phyloP scores from a whole-genome alignment of 768 basidiomycete genomes.

The Pleurotus eryngii region DNA sequence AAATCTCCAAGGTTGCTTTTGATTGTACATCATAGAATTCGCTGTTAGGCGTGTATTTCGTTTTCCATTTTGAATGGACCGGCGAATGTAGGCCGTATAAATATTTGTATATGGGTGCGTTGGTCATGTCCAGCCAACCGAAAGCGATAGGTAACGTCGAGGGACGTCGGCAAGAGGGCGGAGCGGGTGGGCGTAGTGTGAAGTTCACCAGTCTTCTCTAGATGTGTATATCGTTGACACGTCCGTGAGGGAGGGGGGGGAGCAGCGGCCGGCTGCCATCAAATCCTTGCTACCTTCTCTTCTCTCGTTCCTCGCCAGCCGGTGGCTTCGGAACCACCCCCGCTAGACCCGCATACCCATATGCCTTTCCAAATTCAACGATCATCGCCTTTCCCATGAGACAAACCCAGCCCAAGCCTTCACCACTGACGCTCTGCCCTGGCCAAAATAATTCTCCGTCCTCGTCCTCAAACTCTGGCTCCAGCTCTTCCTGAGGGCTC shows the following conservation, averaged over 20 bases:
- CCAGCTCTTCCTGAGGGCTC: slow-evolving; percentile 64
- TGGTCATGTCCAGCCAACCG: not conserved
- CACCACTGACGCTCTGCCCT: slow-evolving; percentile 65
- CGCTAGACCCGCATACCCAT: slow-evolving; percentile 68
- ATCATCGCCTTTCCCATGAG: slow-evolving; percentile 86
- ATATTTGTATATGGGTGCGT: not conserved
- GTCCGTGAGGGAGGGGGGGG: not conserved
- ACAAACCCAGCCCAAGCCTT: slow-evolving; percentile 86
- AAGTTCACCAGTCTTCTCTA: too few species aligned
- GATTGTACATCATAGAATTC: not conserved
- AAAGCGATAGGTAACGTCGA: not conserved
- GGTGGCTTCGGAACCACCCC: slow-evolving; percentile 74
- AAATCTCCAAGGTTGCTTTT: not conserved
- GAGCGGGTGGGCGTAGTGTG: too few species aligned
- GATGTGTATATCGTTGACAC: not conserved
- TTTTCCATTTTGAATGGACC: not conserved
- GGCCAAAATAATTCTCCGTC: slow-evolving; percentile 89
- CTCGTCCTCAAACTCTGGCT: slow-evolving; percentile 81
- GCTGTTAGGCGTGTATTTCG: not conserved
- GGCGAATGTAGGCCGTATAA: not conserved
- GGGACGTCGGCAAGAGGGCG: too few species aligned
- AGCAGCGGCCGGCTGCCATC: not conserved
- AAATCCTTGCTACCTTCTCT: not conserved
- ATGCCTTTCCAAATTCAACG: slow-evolving; percentile 72
- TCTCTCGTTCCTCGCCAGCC: slow-evolving; percentile 22